phyloP scores from a whole-genome alignment of 495 filamentous ascomycete species.

The Hyaloscypha finlandica region DNA sequence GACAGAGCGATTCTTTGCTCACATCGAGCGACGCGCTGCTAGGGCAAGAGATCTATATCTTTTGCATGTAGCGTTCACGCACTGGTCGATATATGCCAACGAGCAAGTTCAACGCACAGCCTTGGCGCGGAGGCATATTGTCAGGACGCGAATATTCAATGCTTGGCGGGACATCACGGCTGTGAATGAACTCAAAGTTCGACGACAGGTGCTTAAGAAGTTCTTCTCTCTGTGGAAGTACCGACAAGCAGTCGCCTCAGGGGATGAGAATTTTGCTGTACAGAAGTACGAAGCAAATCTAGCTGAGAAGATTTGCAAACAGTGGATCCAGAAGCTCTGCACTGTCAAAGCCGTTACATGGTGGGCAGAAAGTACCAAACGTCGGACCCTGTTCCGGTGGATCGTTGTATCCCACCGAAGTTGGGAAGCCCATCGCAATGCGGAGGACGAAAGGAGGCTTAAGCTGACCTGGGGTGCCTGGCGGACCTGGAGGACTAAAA shows the following conservation, averaged over 20 bases:
- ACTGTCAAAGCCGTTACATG: slow-evolving; percentile 56
- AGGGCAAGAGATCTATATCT: slow-evolving; percentile 66
- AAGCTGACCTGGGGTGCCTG: slow-evolving; percentile 30
- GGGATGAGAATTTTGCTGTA: slow-evolving; percentile 43
- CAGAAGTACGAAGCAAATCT: slow-evolving; percentile 47
- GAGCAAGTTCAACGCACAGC: slow-evolving; percentile 54
- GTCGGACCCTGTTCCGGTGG: slow-evolving; percentile 41
- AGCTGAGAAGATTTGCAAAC: slow-evolving; percentile 48
- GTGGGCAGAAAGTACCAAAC: slow-evolving; percentile 50
- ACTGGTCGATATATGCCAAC: slow-evolving; percentile 66
- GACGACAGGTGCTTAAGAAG: slow-evolving; percentile 58
- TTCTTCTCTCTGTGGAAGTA: slow-evolving; percentile 60
- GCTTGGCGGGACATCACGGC: slow-evolving; percentile 75
- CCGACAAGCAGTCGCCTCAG: slow-evolving; percentile 39
- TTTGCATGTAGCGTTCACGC: slow-evolving; percentile 70
- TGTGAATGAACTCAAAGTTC: slow-evolving; percentile 68
- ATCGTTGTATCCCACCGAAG: slow-evolving; percentile 20
- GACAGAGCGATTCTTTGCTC: slow-evolving; percentile 62
- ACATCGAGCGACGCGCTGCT: slow-evolving; percentile 59
- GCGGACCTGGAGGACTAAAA: slow-evolving; percentile 35
- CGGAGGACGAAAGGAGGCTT: slow-evolving; percentile 19
- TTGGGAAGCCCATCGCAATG: slow-evolving; percentile 20
- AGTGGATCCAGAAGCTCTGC: slow-evolving; percentile 58
- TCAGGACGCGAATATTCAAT: slow-evolving; percentile 73
- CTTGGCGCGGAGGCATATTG: slow-evolving; percentile 65